Conservation (phyloP, 805 yeast genomes). For the Candida qinlingensis region DNA sequence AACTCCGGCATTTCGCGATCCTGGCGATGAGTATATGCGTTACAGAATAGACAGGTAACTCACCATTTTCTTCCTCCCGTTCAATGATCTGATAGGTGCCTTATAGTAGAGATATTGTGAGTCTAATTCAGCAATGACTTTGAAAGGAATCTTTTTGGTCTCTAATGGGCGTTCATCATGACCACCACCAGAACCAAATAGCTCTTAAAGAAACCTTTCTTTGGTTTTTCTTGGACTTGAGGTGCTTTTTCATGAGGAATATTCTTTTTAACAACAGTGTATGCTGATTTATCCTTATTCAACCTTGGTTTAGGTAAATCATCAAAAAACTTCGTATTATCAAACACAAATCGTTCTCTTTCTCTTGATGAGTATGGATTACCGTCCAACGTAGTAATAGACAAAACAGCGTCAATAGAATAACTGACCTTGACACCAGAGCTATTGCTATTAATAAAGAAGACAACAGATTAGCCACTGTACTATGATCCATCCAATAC, state of each 20-base stretch:
- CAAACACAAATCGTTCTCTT: not conserved
- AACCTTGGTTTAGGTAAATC: not conserved
- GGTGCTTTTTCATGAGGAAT: not conserved
- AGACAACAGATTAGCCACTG: too few relatives aligned
- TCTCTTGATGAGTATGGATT: not conserved
- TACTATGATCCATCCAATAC: too few relatives aligned
- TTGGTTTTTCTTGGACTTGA: not conserved
- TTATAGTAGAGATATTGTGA: not conserved
- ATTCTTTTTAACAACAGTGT: not conserved
- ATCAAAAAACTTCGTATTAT: not conserved
- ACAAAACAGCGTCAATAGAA: not conserved
- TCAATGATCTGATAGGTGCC: not conserved
- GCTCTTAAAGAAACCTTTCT: not conserved
- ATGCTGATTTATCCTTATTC: not conserved
- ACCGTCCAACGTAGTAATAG: not conserved
- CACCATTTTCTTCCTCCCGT: too few relatives aligned
- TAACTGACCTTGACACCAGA: not conserved
- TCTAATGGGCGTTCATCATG: not conserved
- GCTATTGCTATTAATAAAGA: too few relatives aligned
- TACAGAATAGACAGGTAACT: too few relatives aligned
- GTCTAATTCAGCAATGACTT: not conserved
- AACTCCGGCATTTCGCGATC: not conserved
- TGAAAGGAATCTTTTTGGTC: not conserved
- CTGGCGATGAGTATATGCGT: too few relatives aligned
- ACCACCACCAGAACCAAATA: not conserved